phyloP scores from a whole-genome alignment of 2,329 filamentous ascomycete species.

The Phialophora macrospora region DNA sequence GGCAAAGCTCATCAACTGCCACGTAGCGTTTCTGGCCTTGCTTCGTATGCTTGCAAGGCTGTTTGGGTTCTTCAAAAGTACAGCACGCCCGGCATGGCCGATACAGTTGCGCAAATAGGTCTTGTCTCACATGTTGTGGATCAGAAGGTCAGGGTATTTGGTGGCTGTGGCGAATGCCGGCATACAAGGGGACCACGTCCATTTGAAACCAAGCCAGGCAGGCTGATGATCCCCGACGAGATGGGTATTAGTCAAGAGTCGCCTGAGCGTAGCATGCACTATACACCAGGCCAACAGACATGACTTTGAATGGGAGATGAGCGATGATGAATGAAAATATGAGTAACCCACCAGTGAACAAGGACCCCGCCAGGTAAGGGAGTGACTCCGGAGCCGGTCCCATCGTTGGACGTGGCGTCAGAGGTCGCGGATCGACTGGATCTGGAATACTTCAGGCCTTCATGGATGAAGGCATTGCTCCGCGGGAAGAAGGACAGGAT shows the following conservation, averaged over 20 bases:
- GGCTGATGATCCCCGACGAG: background rate
- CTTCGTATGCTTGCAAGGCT: background rate
- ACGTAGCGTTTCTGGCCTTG: background rate
- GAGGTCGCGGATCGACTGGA: constrained; percentile 1
- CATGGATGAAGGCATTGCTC: constrained; percentile 81
- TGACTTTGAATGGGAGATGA: background rate
- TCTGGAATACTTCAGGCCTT: constrained; percentile 61
- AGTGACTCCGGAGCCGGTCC: constrained; percentile 3
- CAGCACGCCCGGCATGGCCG: constrained; percentile 13
- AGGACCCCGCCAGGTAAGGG: constrained; percentile 58
- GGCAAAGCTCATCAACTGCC: background rate
- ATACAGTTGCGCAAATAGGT: background rate
- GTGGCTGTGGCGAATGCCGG: background rate
- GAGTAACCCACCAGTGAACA: constrained; percentile 69
- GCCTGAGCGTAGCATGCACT: background rate
- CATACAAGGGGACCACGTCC: constrained; percentile 4
- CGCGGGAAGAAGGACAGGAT: constrained; percentile 78
- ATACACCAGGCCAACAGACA: too few species aligned
- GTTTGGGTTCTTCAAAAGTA: constrained; percentile 9
- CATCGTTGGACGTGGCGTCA: constrained; percentile 6
- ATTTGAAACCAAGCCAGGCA: constrained; percentile 4
- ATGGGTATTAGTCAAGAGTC: background rate
- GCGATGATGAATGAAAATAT: constrained; percentile 3
- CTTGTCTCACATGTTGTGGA: constrained; percentile 9
- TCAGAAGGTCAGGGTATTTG: background rate